Conservation (phyloP, 2,329 filamentous ascomycete species). For the Corniculantispora saksenae region DNA sequence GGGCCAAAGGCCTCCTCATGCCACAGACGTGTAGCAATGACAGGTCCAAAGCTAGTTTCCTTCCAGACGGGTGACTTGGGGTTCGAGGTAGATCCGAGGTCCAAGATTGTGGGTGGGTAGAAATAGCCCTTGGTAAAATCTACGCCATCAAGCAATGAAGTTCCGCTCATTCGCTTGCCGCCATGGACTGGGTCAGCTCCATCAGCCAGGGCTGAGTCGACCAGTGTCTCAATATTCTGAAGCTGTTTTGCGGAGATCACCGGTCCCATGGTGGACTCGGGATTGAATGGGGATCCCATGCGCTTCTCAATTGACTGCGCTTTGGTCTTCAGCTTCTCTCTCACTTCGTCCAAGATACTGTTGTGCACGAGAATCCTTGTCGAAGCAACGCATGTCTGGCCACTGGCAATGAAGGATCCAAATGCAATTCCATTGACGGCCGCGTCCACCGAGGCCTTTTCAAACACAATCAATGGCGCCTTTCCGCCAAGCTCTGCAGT, state of each 20-base stretch:
- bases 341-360: slow-evolving; percentile 63
- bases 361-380: slow-evolving; percentile 76
- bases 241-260: slow-evolving; percentile 65
- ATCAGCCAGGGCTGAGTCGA: slow-evolving; percentile 61
- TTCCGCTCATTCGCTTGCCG: slow-evolving; percentile 49
- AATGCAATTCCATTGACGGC: slow-evolving; percentile 70
- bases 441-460: slow-evolving; percentile 63
- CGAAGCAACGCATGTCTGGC: slow-evolving; percentile 65
- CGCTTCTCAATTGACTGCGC: slow-evolving; percentile 54
- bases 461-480: slow-evolving; percentile 68
- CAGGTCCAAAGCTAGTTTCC: slow-evolving; percentile 52
- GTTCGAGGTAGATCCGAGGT: background rate
- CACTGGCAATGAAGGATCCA: slow-evolving; percentile 56
- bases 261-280: slow-evolving; percentile 63
- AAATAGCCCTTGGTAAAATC: slow-evolving; percentile 67
- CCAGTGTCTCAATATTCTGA: slow-evolving; percentile 66
- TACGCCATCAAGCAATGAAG: slow-evolving; percentile 50
- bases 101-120: slow-evolving; percentile 76
- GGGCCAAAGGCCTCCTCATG: slow-evolving; percentile 83
- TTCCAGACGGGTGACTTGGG: slow-evolving; percentile 17
- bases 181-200: slow-evolving; percentile 43
- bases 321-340: slow-evolving; percentile 64
- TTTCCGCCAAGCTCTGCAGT: slow-evolving; percentile 74
- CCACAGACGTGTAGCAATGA: slow-evolving; percentile 71
- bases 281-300: slow-evolving; percentile 59